Evolutionary conservation across 1,139 yeast genomes (phyloP).

Genomic region (Lodderomyces metapsilosis): DNA sequence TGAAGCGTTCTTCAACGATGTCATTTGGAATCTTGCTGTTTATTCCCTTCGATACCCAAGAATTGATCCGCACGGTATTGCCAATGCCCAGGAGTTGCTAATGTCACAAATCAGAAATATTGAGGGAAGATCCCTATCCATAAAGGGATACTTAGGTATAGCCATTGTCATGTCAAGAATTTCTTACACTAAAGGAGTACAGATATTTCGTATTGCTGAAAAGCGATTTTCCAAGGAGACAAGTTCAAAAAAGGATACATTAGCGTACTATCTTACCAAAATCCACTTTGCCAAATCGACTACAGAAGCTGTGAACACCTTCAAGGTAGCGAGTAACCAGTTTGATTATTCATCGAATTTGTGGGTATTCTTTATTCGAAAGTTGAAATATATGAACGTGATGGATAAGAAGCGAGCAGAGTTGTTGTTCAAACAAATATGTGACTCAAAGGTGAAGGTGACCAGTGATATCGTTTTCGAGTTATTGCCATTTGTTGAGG

Average conservation of each 20-base stretch:
- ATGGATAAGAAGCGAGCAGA: constrained; percentile 30
- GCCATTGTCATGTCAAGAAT: constrained; percentile 29
- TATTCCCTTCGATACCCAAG: constrained; percentile 13
- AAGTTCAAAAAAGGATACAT: constrained; percentile 17
- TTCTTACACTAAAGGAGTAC: constrained; percentile 26
- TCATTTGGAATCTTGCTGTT: constrained; percentile 25
- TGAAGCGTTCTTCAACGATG: constrained; percentile 19
- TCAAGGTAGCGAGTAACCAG: constrained; percentile 27
- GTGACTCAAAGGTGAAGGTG: constrained; percentile 23
- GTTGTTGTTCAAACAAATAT: constrained; percentile 26
- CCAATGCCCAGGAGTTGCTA: constrained; percentile 29
- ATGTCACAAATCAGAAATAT: constrained; percentile 18
- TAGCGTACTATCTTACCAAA: constrained; percentile 25
- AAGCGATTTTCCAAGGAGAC: constrained; percentile 17
- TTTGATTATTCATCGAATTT: constrained; percentile 26
- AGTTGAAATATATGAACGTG: constrained; percentile 32
- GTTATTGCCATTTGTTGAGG: constrained; percentile 27
- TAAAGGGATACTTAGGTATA: constrained; percentile 33
- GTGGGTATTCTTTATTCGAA: constrained; percentile 39
- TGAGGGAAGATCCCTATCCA: neutral
- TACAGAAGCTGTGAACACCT: constrained; percentile 30
- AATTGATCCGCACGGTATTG: constrained; percentile 6
- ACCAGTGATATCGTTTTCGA: constrained; percentile 31
- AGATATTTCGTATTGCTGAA: constrained; percentile 30
- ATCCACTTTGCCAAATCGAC: constrained; percentile 30